Evolutionary conservation across 164 flowering plant species (phyloP), one percentile per base, ranked within the genome.

Genomic region (Magnolia sinica): DNA sequence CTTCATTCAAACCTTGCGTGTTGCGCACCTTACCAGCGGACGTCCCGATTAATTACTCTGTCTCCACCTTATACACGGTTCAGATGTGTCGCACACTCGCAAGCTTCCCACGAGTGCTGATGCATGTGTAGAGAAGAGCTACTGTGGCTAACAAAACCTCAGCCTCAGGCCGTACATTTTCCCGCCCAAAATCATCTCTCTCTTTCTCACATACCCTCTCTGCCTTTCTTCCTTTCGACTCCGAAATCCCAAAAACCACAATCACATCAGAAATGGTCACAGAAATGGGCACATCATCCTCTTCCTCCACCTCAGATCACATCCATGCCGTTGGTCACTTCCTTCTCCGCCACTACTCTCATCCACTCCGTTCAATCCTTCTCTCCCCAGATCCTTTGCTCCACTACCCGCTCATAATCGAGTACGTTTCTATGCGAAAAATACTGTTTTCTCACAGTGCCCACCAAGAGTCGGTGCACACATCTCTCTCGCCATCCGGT

Each of bases 401-500:
- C 73, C 96, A 94, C 74, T 92, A 88, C 84, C 88, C 97, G 82
- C 85, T 94, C 73, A 76, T 70, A 70, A 76, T 94, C 83, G 91
- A 89, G 98, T 94, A 84, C 52, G 81, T 52, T 19, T 31, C 9
- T 61, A 37, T 37, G 45, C 45, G 45, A 37, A 37, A 37, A 37
- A 37, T 37, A 37, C 45, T 37, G 45, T 37, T 37, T 37, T 37
- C 45, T 3, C 45, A 37, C 45, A 37, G 45, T 37, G 29, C 3
- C 70, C 29, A 14, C 49, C 45, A 37, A 37, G 45, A 37, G 7
- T 37, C 45, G 45, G 45, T 37, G 45, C 45, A 37, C 45, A 37
- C 45, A 37, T 7, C 45, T 37, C 45, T 37, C 45, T 37, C 45
- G 7, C 45, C 45, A 37, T 37, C 45, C 45, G 7, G 45, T 37